Conservation (phyloP, 1,284 basidiomycete genomes). For the Rhodotorula mucilaginosa region DNA sequence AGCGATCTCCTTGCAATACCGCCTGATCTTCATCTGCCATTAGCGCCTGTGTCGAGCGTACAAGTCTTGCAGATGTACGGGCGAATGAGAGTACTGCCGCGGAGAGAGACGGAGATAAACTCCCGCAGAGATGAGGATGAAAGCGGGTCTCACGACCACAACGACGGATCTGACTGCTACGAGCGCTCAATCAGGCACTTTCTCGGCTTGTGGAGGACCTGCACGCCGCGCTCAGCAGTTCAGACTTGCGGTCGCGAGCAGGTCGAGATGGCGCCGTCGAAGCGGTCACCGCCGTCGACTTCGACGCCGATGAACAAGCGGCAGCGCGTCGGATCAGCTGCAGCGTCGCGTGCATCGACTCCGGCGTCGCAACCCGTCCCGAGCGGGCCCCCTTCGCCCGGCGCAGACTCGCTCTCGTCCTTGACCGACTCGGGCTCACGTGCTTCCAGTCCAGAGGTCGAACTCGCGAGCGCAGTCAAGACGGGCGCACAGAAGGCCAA, state of each 20-base stretch:
- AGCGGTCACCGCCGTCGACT: background rate
- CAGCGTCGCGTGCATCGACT: background rate
- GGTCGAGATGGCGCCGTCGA: background rate
- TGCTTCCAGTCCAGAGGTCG: conserved; percentile 18
- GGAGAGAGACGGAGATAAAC: too few relatives aligned
- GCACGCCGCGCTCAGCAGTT: background rate
- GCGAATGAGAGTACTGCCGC: too few relatives aligned
- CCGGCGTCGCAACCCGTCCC: background rate
- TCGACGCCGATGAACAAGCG: conserved; percentile 1
- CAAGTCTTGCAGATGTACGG: too few relatives aligned
- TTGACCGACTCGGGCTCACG: conserved; percentile 17
- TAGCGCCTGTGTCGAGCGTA: too few relatives aligned
- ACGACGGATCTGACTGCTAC: too few relatives aligned
- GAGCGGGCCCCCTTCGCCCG: background rate
- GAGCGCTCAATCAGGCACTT: too few relatives aligned
- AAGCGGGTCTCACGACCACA: too few relatives aligned
- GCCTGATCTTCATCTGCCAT: too few relatives aligned
- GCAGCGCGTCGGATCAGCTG: conserved; percentile 4
- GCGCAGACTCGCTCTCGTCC: conserved; percentile 22
- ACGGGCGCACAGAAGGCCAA: background rate
- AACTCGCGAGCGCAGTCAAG: conserved; percentile 14
- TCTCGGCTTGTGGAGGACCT: background rate
- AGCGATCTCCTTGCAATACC: too few relatives aligned
- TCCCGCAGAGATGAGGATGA: too few relatives aligned
- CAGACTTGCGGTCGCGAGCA: too few relatives aligned